Percentiles rank a stretch among this genome's conserved stretches.
phyloP scores from a whole-genome alignment of 2,329 filamentous ascomycete genomes.

The Botryotinia globosa region DNA sequence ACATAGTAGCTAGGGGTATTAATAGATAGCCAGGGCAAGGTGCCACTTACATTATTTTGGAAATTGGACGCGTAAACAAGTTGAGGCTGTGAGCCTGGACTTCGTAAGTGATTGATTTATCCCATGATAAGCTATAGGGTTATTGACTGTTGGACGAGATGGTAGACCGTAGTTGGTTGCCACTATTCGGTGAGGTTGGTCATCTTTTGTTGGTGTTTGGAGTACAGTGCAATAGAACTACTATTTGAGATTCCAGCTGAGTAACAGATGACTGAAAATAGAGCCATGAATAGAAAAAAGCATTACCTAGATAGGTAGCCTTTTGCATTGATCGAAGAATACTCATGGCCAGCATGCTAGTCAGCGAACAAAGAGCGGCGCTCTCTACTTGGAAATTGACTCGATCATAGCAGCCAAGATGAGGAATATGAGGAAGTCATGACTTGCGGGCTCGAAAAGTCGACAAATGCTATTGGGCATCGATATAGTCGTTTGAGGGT shows the following conservation, averaged over 20 bases:
- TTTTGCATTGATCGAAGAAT: neutral
- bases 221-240: neutral
- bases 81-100: conserved; percentile 9
- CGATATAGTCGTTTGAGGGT: neutral
- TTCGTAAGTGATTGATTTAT: neutral
- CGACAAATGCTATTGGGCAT: neutral
- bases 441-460: neutral
- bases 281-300: neutral
- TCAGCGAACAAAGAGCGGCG: neutral
- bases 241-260: neutral
- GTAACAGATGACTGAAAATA: neutral
- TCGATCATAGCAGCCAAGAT: neutral
- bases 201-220: neutral
- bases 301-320: neutral
- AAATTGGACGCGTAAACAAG: conserved; percentile 9
- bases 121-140: neutral
- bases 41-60: conserved; percentile 8
- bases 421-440: neutral
- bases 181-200: neutral
- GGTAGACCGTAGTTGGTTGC: neutral
- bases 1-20: conserved; percentile 6
- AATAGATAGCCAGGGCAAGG: neutral
- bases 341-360: neutral
- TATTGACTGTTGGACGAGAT: neutral
- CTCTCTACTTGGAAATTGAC: neutral